Evolutionary conservation across 2,329 filamentous ascomycete species (phyloP).

Genomic region (Cytospora leucostoma): DNA sequence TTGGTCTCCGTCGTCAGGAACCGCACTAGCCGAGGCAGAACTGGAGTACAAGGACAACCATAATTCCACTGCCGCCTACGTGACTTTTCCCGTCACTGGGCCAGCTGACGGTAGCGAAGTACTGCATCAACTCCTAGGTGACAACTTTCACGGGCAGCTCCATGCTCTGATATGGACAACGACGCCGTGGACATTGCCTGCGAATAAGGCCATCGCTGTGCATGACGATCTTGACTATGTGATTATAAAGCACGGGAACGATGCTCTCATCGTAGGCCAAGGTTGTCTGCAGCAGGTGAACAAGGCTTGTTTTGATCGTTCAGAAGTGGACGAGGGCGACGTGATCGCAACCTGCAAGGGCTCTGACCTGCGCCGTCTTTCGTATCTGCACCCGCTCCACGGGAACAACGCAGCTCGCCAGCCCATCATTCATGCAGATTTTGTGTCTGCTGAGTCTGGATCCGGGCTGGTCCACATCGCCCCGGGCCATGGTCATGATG

Average conservation of each 20-base stretch:
- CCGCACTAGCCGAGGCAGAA: conserved; percentile 81
- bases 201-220: conserved; percentile 87
- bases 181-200: conserved; percentile 94
- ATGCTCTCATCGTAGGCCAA: conserved; percentile 71
- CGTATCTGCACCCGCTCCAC: conserved; percentile 72
- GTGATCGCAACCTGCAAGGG: conserved; percentile 46
- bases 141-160: conserved; percentile 51
- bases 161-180: conserved; percentile 97
- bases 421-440: conserved; percentile 78
- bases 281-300: conserved; percentile 65
- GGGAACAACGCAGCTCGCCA: conserved; percentile 58
- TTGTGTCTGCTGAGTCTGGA: conserved; percentile 87
- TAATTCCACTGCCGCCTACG: conserved; percentile 70
- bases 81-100: conserved; percentile 72
- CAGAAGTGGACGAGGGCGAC: conserved; percentile 41
- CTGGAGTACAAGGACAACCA: conserved; percentile 80
- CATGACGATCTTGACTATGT: conserved; percentile 73
- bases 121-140: conserved; percentile 38
- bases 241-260: conserved; percentile 58
- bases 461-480: conserved; percentile 94
- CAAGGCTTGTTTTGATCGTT: conserved; percentile 52
- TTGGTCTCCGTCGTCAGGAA: conserved; percentile 79
- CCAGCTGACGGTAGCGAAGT: conserved; percentile 43
- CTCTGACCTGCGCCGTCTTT: conserved; percentile 62
- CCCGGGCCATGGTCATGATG: conserved; percentile 94